These are phyloP conservation scores for Acer saccharum DNA, from an alignment of 345 rosid species.

Conservation along the genomic window DNA sequence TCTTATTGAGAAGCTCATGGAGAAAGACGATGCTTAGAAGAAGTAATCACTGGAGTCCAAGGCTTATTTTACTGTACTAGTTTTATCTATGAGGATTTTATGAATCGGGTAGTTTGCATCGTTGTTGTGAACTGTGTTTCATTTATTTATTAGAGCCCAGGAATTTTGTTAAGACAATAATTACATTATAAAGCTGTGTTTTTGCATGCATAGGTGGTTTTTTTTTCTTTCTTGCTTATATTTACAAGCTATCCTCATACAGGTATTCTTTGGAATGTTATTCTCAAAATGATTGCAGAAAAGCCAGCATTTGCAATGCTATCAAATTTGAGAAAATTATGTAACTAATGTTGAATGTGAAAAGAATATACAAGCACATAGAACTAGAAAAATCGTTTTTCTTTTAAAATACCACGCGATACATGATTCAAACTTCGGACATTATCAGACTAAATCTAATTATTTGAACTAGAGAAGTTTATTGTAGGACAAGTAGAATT, in stretches of 20 bases:
- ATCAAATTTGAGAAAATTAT: background rate
- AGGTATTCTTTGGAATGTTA: background rate
- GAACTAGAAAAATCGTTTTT: too few relatives aligned
- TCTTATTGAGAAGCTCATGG: slow-evolving; percentile 57
- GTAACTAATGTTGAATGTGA: too few relatives aligned
- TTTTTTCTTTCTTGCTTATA: background rate
- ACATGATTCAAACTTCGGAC: too few relatives aligned
- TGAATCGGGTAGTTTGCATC: background rate
- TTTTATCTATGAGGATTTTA: background rate
- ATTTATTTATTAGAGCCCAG: background rate
- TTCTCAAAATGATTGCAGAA: background rate
- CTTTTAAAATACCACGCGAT: too few relatives aligned
- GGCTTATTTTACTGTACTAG: background rate
- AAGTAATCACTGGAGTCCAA: background rate
- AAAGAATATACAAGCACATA: background rate
- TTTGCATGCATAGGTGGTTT: background rate
- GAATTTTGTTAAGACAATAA: background rate
- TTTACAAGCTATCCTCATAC: background rate
- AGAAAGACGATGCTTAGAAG: slow-evolving; percentile 17
- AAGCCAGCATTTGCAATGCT: background rate
- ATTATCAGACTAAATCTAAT: too few relatives aligned
- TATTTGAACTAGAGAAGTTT: too few relatives aligned
- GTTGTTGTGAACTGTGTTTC: background rate
- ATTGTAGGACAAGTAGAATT: too few relatives aligned
- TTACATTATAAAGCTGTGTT: background rate